Evolutionary conservation across 495 filamentous ascomycete genomes (phyloP), one percentile per base, ranked within the genome.

Genomic region (Hyaloscypha bicolor): DNA sequence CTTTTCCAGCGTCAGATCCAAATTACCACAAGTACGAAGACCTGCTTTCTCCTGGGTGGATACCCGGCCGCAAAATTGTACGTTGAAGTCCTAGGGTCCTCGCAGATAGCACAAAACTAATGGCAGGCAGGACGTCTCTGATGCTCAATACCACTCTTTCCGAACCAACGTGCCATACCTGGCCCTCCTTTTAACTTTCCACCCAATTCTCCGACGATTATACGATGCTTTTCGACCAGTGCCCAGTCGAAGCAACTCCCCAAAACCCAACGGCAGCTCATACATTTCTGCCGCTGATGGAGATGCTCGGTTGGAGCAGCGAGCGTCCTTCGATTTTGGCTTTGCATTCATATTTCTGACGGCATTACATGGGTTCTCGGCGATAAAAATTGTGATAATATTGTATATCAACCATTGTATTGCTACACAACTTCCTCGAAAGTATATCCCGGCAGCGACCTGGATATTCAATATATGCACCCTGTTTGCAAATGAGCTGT

Each of bases 391-490:
- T 9, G 73, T 97, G 6, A 37, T 81, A 1, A 96, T 99, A 37
- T 75, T 98, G 37, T 90, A 86, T 55, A 73, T 90, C 67, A 99
- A 99, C 74, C 97, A 90, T 78, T 82, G 83, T 64, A 84, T 98
- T 42, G 90, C 87, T 45, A 96, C 86, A 33, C 72, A 73, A 8
- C 71, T 97, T 32, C 90, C 92, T 21, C 84, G 82, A 65, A 76
- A 81, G 12, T 89, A 87, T 71, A 79, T 96, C 6, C 91, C 92
- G 0, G 78, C 78, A 3, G 88, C 82, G n/a, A 97, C 94, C 3
- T 99, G 96, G 95, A 77, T 84, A n/a, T 98, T 97, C 82, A 97
- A 97, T 75, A 87, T 98, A 67, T 83, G 79, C 62, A 89, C 87
- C 4, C 76, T 99, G 57, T 97, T 99, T 72, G 89, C 90, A 55